These are phyloP conservation scores for Thozetella sp. DNA, from an alignment of 495 filamentous ascomycete species.

Conservation along the genomic window DNA sequence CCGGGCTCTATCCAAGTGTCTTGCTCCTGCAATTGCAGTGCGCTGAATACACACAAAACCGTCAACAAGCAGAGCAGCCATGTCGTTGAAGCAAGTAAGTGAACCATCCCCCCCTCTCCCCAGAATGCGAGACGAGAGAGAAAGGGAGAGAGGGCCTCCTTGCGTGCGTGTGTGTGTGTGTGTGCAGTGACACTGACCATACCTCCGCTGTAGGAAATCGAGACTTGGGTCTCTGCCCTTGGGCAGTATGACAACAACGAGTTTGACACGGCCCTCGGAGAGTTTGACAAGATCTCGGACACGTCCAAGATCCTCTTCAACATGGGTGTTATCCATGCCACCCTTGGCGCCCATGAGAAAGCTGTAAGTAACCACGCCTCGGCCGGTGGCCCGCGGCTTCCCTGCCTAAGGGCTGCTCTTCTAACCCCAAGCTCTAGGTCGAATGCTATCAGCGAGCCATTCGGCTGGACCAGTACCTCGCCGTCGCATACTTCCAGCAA, in stretches of 20 bases:
- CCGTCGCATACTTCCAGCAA: constrained; percentile 98
- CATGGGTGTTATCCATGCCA: constrained; percentile 97
- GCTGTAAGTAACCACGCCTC: constrained; percentile 69
- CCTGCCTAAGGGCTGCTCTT: constrained; percentile 7
- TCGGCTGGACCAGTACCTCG: constrained; percentile 88
- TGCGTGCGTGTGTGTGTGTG: too few relatives aligned
- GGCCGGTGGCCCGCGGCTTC: neutral
- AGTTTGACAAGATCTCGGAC: constrained; percentile 86
- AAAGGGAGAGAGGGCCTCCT: too few relatives aligned
- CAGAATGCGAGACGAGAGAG: too few relatives aligned
- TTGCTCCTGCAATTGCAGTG: neutral
- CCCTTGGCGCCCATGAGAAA: constrained; percentile 92
- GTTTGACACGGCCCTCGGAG: constrained; percentile 81
- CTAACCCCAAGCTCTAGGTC: constrained; percentile 57
- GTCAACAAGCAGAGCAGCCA: constrained; percentile 25
- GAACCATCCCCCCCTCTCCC: too few relatives aligned
- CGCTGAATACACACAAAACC: neutral
- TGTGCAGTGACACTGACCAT: constrained; percentile 15
- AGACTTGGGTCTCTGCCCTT: constrained; percentile 94
- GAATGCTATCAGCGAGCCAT: constrained; percentile 93
- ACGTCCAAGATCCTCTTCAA: constrained; percentile 99
- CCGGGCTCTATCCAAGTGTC: neutral
- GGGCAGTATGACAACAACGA: constrained; percentile 94
- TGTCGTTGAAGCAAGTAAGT: constrained; percentile 80
- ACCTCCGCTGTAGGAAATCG: constrained; percentile 77